Percentiles rank a stretch among this genome's conserved stretches.
phyloP scores from a whole-genome alignment of 1,284 basidiomycete genomes.

The Cryptococcus neoformans region DNA sequence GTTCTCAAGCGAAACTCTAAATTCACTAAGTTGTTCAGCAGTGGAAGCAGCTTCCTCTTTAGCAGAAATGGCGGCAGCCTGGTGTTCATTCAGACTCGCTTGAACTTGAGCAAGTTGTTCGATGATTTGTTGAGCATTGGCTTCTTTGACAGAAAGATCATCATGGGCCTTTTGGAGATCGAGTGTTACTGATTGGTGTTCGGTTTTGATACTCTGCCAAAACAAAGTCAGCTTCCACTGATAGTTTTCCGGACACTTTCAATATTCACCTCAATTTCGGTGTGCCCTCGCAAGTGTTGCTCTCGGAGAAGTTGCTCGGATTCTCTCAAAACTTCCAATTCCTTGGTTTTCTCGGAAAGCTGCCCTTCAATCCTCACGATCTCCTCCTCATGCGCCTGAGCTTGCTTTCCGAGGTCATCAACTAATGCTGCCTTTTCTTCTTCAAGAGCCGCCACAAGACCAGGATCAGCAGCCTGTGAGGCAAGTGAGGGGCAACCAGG shows the following conservation, averaged over 20 bases:
- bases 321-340: neutral
- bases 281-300: neutral
- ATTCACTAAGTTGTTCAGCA: neutral
- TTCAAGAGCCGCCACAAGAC: conserved; percentile 5
- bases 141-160: conserved; percentile 2
- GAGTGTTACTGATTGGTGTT: neutral
- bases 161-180: conserved; percentile 7
- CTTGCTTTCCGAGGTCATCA: conserved; percentile 5
- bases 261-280: too few species aligned
- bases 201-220: neutral
- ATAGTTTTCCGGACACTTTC: too few species aligned
- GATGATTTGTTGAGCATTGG: conserved; percentile 3
- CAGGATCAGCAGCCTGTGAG: neutral
- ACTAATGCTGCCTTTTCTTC: conserved; percentile 7
- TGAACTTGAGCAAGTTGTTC: conserved; percentile 4
- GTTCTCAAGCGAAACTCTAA: neutral
- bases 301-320: neutral
- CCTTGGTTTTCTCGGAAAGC: conserved; percentile 5
- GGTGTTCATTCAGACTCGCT: neutral
- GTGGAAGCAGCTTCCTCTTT: neutral
- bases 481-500: conserved; percentile 14
- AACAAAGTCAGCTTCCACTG: too few species aligned
- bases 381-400: conserved; percentile 10
- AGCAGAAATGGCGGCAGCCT: neutral
- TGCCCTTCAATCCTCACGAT: conserved; percentile 11